A percentile compares a stretch with the other conserved stretches of the same genome.
These are phyloP conservation scores for Geranium brycei DNA, from an alignment of 345 rosid species.

Conservation along the genomic window DNA sequence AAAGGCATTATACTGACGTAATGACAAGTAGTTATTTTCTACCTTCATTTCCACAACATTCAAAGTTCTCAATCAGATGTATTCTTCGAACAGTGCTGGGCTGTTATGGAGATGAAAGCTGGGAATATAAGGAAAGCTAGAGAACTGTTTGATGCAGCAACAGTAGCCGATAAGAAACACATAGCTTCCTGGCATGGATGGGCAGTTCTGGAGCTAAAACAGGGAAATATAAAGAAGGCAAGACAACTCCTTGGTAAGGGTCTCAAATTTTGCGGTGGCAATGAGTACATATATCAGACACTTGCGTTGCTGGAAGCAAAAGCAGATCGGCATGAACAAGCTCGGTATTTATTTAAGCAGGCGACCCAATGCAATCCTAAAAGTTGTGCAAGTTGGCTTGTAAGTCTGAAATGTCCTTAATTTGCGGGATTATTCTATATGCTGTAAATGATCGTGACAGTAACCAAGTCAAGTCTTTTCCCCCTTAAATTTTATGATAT, in stretches of 20 bases:
- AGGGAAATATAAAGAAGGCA: slow-evolving; percentile 82
- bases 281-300: slow-evolving; percentile 85
- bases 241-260: slow-evolving; percentile 85
- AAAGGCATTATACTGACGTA: background rate
- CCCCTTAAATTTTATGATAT: background rate
- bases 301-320: slow-evolving; percentile 75
- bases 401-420: slow-evolving; percentile 26
- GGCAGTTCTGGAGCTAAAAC: slow-evolving; percentile 90
- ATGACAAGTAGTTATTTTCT: slow-evolving; percentile 2
- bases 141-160: slow-evolving; percentile 89
- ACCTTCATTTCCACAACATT: background rate
- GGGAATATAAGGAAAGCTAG: slow-evolving; percentile 82
- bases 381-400: slow-evolving; percentile 99
- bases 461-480: background rate
- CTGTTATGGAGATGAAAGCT: slow-evolving; percentile 70
- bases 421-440: background rate
- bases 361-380: slow-evolving; percentile 79
- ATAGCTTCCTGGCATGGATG: slow-evolving; percentile 98
- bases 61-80: slow-evolving; percentile 7
- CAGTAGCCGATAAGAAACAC: slow-evolving; percentile 85
- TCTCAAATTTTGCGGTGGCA: slow-evolving; percentile 72
- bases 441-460: background rate
- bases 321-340: slow-evolving; percentile 64
- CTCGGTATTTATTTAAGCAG: slow-evolving; percentile 68
- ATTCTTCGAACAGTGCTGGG: slow-evolving; percentile 75